Evolutionary conservation across 331 rosid genomes (phyloP), one percentile per base, ranked within the genome.

Genomic region (Pyracantha coccinea): DNA sequence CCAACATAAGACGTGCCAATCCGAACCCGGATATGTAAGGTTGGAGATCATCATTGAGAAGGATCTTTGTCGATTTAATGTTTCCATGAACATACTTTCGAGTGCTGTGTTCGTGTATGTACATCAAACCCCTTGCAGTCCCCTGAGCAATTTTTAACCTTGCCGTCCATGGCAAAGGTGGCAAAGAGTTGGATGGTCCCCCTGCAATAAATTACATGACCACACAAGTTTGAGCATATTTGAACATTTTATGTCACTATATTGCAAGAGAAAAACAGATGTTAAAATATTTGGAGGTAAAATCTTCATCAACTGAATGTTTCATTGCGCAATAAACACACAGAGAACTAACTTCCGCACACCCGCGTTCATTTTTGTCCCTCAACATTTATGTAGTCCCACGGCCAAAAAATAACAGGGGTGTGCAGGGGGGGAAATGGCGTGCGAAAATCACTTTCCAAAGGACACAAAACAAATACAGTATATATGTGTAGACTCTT

Each of bases 61-160:
- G 90, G 78, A 92, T 83, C 75, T 92, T 92, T 2, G 93, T 84
- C 32, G 97, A 87, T 75, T 88, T 92, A 7, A 92, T 50, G 89
- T 81, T 88, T 64, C 97, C 96, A 71, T 92, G 97, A 66, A 85
- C 80, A 41, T 88, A 83, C 71, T 92, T 92, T 19, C 93, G 86
- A 23, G 91, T 87, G 61, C 83, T 84, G 50, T 81, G 83, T 74
- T 92, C 97, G 5, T 92, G 97, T 25, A 92, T 87, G 81, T 85
- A 85, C 71, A 82, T 82, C 79, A 92, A 78, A 31, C 96, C 97
- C 77, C 93, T 79, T 4, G 97, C 97, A 53, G 83, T 73, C 78
- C 92, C 96, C 88, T 87, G 96, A 70, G 88, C 93, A 68, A 92
- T 88, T 78, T 82, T 90, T 68, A 92, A 81, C 86, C 97, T 83